Conservation (phyloP, 179 eudicot species). For the Heliamphora pulchella region DNA sequence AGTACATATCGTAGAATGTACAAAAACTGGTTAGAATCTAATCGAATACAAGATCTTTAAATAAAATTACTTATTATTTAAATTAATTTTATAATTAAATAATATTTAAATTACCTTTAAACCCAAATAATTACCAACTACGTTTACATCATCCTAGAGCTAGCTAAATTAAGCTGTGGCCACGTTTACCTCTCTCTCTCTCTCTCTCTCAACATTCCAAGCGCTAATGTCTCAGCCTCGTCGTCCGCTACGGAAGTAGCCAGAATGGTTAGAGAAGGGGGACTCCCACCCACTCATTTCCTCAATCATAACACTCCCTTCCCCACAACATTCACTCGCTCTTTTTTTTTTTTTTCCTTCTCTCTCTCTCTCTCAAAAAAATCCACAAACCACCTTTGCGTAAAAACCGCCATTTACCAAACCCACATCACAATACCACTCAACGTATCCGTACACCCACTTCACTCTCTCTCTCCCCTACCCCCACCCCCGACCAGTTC, state of each 20-base stretch:
- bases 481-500: constrained; percentile 17
- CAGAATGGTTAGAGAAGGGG: background rate
- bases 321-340: no score
- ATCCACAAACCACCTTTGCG: constrained; percentile 12
- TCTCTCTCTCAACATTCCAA: background rate
- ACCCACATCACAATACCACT: constrained; percentile 21
- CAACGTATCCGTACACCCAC: constrained; percentile 10
- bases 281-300: constrained; percentile 11
- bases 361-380: background rate
- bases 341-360: no score
- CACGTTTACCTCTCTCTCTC: background rate
- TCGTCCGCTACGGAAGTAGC: constrained; percentile 12
- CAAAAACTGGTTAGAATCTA: no score
- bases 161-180: background rate
- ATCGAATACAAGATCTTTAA: no score
- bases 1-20: no score
- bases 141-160: no score
- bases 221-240: background rate
- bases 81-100: no score
- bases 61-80: no score
- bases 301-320: constrained; percentile 2
- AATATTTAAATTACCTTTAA: no score
- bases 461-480: background rate
- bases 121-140: no score
- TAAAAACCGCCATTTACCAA: constrained; percentile 14